phyloP scores from a whole-genome alignment of 768 basidiomycete species.

The Boletus rubescentipes region DNA sequence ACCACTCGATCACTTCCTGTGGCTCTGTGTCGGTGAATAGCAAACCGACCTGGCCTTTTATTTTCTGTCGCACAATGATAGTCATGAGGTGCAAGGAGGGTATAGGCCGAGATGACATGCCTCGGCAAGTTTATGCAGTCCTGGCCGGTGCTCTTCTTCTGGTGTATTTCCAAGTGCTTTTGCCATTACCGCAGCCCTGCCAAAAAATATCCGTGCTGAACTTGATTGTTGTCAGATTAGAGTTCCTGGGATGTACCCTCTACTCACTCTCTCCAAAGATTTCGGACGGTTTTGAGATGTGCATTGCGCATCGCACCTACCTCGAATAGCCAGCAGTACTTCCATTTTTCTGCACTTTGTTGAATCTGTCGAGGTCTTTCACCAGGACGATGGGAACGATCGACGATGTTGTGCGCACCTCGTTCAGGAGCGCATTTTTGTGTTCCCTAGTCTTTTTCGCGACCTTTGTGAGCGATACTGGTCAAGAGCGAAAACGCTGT shows the following conservation, averaged over 20 bases:
- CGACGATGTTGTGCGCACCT: slow-evolving; percentile 47
- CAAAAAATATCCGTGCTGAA: slow-evolving; percentile 89
- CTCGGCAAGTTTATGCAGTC: slow-evolving; percentile 76
- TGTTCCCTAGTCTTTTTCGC: slow-evolving; percentile 90
- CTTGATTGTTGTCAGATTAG: slow-evolving; percentile 11
- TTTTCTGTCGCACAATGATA: slow-evolving; percentile 53
- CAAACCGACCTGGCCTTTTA: slow-evolving; percentile 93
- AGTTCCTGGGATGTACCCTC: not conserved
- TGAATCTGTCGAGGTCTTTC: slow-evolving; percentile 60
- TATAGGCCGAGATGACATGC: slow-evolving; percentile 44
- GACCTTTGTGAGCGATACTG: slow-evolving; percentile 94
- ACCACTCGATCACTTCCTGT: slow-evolving; percentile 94
- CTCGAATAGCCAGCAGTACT: slow-evolving; percentile 93
- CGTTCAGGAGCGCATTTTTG: slow-evolving; percentile 78
- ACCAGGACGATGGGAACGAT: slow-evolving; percentile 5
- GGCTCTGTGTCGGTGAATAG: slow-evolving; percentile 90
- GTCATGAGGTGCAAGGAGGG: slow-evolving; percentile 6
- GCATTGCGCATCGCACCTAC: slow-evolving; percentile 96
- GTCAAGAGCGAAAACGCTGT: slow-evolving; percentile 17
- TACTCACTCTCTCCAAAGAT: slow-evolving; percentile 88
- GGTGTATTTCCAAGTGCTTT: slow-evolving; percentile 88
- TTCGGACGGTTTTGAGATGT: slow-evolving; percentile 90
- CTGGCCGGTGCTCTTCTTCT: slow-evolving; percentile 82
- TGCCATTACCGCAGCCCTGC: slow-evolving; percentile 86
- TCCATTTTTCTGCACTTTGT: slow-evolving; percentile 83